phyloP scores from a whole-genome alignment of 179 eudicot species.

The Beta corolliflora region DNA sequence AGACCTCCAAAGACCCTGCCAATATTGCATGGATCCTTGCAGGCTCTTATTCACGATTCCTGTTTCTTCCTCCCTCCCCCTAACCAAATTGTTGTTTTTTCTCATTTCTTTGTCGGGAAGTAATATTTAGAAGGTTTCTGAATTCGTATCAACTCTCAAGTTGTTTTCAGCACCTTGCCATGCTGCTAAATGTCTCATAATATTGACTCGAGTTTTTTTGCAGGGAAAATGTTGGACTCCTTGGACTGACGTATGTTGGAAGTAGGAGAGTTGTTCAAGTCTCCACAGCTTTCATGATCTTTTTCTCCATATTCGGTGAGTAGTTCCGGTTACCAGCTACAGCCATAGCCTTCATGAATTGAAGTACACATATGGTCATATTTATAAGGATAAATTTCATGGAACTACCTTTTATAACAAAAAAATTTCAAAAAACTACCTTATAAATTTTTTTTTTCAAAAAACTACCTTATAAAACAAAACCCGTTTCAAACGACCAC shows the following conservation, averaged over 20 bases:
- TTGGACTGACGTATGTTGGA: slow-evolving; percentile 89
- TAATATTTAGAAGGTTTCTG: background rate
- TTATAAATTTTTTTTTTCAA: no score
- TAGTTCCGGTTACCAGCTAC: background rate
- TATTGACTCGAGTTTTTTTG: slow-evolving; percentile 15
- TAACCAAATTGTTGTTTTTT: no score
- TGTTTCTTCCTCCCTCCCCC: no score
- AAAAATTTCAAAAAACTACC: no score
- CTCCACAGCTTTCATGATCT: slow-evolving; percentile 90
- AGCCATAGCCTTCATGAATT: background rate
- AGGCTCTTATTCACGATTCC: background rate
- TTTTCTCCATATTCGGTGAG: slow-evolving; percentile 92
- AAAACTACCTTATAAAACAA: no score
- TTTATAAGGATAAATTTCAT: no score
- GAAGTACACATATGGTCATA: background rate
- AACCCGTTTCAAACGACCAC: no score
- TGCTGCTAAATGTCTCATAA: background rate
- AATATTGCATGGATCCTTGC: background rate
- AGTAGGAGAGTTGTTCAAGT: slow-evolving; percentile 96
- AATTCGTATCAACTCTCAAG: background rate
- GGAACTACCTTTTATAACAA: no score
- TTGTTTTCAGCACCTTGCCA: background rate
- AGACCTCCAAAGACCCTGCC: background rate
- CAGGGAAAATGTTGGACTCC: slow-evolving; percentile 97
- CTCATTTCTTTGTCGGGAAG: background rate